Conservation (phyloP, 208 protist genomes). For the Acanthamoeba divionensis region DNA sequence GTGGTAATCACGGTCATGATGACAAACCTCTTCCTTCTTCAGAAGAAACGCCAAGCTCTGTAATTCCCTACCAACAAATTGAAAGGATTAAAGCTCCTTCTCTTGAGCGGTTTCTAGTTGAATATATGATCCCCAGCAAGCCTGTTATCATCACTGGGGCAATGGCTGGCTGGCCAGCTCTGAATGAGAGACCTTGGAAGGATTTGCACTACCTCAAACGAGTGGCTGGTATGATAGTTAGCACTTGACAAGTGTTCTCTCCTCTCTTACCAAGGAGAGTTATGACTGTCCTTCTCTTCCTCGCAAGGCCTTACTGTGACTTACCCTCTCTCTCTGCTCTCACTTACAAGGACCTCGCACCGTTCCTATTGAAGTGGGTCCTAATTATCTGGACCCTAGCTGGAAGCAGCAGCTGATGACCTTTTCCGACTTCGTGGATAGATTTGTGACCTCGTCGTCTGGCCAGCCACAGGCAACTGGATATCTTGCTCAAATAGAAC, state of each 20-base stretch:
- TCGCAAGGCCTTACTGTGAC: not conserved
- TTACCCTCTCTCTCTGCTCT: not conserved
- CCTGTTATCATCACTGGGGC: constrained; percentile 39
- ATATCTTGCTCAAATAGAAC: constrained; percentile 15
- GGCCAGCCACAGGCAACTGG: not conserved
- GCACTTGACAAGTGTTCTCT: not conserved
- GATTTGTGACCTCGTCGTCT: not conserved
- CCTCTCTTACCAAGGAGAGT: not conserved
- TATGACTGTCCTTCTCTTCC: not conserved
- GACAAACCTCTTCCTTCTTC: not conserved
- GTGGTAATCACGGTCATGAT: not conserved
- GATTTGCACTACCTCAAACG: constrained; percentile 37
- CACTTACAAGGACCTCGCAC: not conserved
- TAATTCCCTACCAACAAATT: not conserved
- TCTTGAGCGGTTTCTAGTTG: not conserved
- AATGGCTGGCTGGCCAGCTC: constrained; percentile 41
- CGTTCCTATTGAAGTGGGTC: constrained; percentile 37
- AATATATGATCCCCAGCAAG: not conserved
- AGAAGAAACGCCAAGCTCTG: not conserved
- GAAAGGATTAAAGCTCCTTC: not conserved
- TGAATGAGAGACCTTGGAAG: not conserved
- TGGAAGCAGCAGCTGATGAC: constrained; percentile 46
- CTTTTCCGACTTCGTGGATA: constrained; percentile 8
- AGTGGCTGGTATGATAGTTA: not conserved
- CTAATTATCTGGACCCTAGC: not conserved